Evolutionary conservation across 2,329 filamentous ascomycete species (phyloP).

Genomic region (Ascomycota sp.): DNA sequence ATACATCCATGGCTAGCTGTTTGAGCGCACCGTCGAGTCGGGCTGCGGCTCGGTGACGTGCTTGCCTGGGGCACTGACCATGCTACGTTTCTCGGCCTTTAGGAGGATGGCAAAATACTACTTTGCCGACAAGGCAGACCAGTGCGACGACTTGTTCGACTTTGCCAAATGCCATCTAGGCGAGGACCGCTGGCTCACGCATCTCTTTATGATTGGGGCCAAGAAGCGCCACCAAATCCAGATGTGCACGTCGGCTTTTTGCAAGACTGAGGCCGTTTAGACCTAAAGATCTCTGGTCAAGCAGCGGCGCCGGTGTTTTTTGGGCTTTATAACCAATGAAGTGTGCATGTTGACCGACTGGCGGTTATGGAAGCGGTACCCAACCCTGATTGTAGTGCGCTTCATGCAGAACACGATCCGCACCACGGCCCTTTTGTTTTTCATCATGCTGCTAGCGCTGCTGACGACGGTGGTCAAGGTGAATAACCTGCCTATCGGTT

Average conservation of each 20-base stretch:
- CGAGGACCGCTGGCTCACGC: slow-evolving; percentile 90
- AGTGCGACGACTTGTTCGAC: slow-evolving; percentile 90
- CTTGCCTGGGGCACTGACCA: slow-evolving; percentile 83
- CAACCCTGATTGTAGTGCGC: slow-evolving; percentile 64
- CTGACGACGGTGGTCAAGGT: slow-evolving; percentile 66
- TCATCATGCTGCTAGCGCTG: slow-evolving; percentile 77
- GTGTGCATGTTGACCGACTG: slow-evolving; percentile 95
- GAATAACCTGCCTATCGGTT: slow-evolving; percentile 66
- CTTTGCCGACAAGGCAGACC: slow-evolving; percentile 89
- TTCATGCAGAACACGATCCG: slow-evolving; percentile 95
- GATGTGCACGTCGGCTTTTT: slow-evolving; percentile 94
- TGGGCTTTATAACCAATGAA: slow-evolving; percentile 95
- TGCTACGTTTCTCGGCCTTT: slow-evolving; percentile 90
- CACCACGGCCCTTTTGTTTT: slow-evolving; percentile 82
- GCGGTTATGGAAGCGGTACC: slow-evolving; percentile 79
- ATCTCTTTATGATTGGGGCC: slow-evolving; percentile 96
- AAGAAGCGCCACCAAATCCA: slow-evolving; percentile 88
- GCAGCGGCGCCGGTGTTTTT: slow-evolving; percentile 88
- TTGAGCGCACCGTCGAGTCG: slow-evolving; percentile 88
- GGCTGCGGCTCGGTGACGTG: slow-evolving; percentile 89
- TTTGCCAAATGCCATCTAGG: slow-evolving; percentile 90
- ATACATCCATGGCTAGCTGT: slow-evolving; percentile 90
- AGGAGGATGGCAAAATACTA: slow-evolving; percentile 95
- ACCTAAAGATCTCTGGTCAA: slow-evolving; percentile 72
- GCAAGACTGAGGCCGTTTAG: slow-evolving; percentile 94